A percentile compares a stretch with the other conserved stretches of the same genome.
Evolutionary conservation across 192 early-diverging fungal species (phyloP).

Genomic region (Linnemannia hyalina): DNA sequence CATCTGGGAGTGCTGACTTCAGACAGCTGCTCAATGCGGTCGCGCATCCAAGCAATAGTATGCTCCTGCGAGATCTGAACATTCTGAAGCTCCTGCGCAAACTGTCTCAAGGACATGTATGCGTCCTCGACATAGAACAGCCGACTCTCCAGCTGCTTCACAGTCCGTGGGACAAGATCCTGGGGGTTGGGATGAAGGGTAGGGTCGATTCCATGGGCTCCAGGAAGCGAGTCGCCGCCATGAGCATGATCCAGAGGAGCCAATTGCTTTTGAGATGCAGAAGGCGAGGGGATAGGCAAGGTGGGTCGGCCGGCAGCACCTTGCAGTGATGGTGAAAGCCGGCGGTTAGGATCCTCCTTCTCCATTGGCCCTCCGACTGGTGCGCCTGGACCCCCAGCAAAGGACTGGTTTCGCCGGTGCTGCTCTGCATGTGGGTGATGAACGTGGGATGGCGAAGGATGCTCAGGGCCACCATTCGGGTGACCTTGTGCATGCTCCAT

Average conservation of each 20-base stretch:
- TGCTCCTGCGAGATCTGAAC: constrained; percentile 45
- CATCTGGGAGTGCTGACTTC: constrained; percentile 35
- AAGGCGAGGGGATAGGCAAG: not conserved
- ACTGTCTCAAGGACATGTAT: constrained; percentile 43
- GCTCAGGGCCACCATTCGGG: not conserved
- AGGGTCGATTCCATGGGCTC: constrained; percentile 15
- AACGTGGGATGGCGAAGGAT: constrained; percentile 1
- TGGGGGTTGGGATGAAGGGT: constrained; percentile 13
- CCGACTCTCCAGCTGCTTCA: constrained; percentile 32
- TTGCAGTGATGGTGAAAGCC: constrained; percentile 16
- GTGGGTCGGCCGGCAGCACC: not conserved
- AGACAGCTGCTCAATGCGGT: constrained; percentile 37
- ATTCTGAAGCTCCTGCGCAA: constrained; percentile 41
- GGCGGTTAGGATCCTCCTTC: constrained; percentile 4
- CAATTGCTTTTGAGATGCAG: constrained; percentile 8
- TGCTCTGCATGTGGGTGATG: constrained; percentile 22
- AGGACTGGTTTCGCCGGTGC: constrained; percentile 5
- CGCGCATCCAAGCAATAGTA: constrained; percentile 52
- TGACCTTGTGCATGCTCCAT: constrained; percentile 18
- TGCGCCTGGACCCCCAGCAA: constrained; percentile 8
- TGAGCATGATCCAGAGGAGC: not conserved
- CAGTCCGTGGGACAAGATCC: constrained; percentile 30
- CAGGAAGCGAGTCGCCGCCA: not conserved
- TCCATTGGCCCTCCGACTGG: not conserved
- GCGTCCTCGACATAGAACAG: constrained; percentile 47